Conservation (phyloP, 2,329 filamentous ascomycete genomes). For the Pseudofabraea citricarpa region DNA sequence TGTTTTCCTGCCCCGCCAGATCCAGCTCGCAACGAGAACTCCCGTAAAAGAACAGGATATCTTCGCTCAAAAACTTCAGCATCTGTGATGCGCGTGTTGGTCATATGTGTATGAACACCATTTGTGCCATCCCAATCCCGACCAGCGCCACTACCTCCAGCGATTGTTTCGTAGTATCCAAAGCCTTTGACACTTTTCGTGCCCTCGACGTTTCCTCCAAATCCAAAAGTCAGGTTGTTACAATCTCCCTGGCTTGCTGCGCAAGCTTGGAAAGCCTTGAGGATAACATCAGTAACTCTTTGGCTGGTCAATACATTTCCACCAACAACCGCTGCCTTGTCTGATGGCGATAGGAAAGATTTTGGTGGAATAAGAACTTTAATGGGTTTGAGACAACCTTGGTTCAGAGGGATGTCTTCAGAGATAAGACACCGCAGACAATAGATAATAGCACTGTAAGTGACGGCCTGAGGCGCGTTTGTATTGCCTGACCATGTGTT, state of each 20-base stretch:
- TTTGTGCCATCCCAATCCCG: slow-evolving; percentile 66
- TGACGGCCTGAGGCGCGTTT: slow-evolving; percentile 78
- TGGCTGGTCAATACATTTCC: slow-evolving; percentile 79
- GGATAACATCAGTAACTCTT: slow-evolving; percentile 76
- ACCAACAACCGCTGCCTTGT: slow-evolving; percentile 75
- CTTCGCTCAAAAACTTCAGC: slow-evolving; percentile 73
- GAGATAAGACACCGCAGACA: slow-evolving; percentile 75
- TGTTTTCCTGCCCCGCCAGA: slow-evolving; percentile 63
- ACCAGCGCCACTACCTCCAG: slow-evolving; percentile 71
- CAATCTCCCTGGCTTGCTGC: slow-evolving; percentile 76
- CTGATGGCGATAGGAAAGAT: slow-evolving; percentile 70
- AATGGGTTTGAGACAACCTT: slow-evolving; percentile 76
- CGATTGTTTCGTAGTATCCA: slow-evolving; percentile 84
- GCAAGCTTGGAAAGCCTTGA: slow-evolving; percentile 75
- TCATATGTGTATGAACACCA: slow-evolving; percentile 67
- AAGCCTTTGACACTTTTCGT: slow-evolving; percentile 66
- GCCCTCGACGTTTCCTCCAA: slow-evolving; percentile 60
- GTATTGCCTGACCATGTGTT: slow-evolving; percentile 52
- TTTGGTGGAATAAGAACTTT: slow-evolving; percentile 67
- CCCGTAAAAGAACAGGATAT: slow-evolving; percentile 68
- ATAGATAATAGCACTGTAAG: slow-evolving; percentile 82
- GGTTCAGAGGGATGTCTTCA: slow-evolving; percentile 80
- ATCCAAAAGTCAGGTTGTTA: slow-evolving; percentile 83
- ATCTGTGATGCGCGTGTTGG: slow-evolving; percentile 80
- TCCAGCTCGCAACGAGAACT: slow-evolving; percentile 60